These are phyloP conservation scores for Chionographis japonica DNA, from an alignment of 106 monocot genomes.

Conservation along the genomic window DNA sequence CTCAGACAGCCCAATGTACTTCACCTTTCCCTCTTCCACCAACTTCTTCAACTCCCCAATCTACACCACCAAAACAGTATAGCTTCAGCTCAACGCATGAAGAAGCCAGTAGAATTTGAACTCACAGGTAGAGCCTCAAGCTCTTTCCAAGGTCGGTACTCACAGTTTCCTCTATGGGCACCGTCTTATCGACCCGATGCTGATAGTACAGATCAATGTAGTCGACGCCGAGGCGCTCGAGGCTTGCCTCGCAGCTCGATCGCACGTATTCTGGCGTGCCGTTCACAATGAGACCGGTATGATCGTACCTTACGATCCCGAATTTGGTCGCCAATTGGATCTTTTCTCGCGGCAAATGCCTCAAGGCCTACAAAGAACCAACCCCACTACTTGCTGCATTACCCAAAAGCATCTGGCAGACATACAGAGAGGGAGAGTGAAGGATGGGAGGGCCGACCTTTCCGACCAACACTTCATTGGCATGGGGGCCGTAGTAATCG, in stretches of 20 bases:
- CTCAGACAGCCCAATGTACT: constrained; percentile 82
- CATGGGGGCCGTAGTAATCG: constrained; percentile 23
- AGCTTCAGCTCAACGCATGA: not conserved
- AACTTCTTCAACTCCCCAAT: constrained; percentile 40
- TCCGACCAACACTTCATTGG: constrained; percentile 30
- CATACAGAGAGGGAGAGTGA: too few relatives aligned
- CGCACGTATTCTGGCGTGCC: constrained; percentile 49
- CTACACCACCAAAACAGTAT: constrained; percentile 12
- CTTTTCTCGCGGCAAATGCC: constrained; percentile 40
- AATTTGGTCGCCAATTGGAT: constrained; percentile 27
- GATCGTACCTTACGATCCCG: not conserved
- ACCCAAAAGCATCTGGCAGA: too few relatives aligned
- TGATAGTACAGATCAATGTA: constrained; percentile 90
- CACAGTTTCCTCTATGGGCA: constrained; percentile 57
- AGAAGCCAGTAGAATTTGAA: not conserved
- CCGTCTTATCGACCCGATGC: constrained; percentile 63
- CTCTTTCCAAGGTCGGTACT: too few relatives aligned
- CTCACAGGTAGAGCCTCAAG: too few relatives aligned
- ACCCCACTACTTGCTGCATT: too few relatives aligned
- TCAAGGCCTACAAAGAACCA: constrained; percentile 26
- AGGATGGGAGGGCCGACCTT: not conserved
- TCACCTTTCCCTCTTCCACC: constrained; percentile 76
- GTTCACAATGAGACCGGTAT: constrained; percentile 1
- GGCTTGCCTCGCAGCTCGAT: constrained; percentile 65
- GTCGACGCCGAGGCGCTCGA: constrained; percentile 71